phyloP scores from a whole-genome alignment of 495 filamentous ascomycete genomes.

The Penicillium antarcticum region DNA sequence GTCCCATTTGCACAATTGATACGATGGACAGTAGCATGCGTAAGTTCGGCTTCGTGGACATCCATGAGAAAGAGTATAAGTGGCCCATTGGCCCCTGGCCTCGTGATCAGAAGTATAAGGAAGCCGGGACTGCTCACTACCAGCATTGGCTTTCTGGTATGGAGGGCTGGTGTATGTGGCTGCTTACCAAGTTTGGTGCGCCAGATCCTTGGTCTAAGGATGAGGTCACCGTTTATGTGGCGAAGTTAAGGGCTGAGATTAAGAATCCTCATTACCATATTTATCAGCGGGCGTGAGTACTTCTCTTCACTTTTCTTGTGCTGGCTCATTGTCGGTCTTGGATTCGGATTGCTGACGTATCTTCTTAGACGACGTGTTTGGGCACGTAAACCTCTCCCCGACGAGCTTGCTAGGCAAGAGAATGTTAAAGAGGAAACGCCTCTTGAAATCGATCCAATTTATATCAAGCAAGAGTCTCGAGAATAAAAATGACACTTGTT shows the following conservation, averaged over 20 bases:
- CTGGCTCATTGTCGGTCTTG: too few relatives aligned
- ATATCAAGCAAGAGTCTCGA: too few relatives aligned
- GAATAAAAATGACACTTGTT: too few relatives aligned
- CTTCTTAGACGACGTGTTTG: too few relatives aligned
- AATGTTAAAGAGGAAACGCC: too few relatives aligned
- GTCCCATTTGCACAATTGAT: background rate
- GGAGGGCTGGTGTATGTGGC: slow-evolving; percentile 13
- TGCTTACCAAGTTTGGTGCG: slow-evolving; percentile 6
- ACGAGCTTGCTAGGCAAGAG: too few relatives aligned
- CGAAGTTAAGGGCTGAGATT: slow-evolving; percentile 6
- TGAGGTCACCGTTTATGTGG: slow-evolving; percentile 10
- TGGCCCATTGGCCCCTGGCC: slow-evolving; percentile 21
- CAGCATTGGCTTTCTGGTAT: slow-evolving; percentile 13
- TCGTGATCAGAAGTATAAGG: slow-evolving; percentile 6
- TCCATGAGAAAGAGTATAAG: slow-evolving; percentile 8
- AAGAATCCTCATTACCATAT: slow-evolving; percentile 4
- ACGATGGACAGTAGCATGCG: slow-evolving; percentile 15
- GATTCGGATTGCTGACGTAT: too few relatives aligned
- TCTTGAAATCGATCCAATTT: too few relatives aligned
- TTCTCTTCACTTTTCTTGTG: too few relatives aligned
- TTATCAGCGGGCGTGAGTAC: slow-evolving; percentile 2
- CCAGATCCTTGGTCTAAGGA: slow-evolving; percentile 10
- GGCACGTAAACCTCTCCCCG: too few relatives aligned
- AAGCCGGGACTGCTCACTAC: slow-evolving; percentile 8
- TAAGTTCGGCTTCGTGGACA: slow-evolving; percentile 31